A percentile compares a stretch with the other conserved stretches of the same genome.
Evolutionary conservation across 768 basidiomycete genomes (phyloP).

Genomic region (Serendipita sp.): DNA sequence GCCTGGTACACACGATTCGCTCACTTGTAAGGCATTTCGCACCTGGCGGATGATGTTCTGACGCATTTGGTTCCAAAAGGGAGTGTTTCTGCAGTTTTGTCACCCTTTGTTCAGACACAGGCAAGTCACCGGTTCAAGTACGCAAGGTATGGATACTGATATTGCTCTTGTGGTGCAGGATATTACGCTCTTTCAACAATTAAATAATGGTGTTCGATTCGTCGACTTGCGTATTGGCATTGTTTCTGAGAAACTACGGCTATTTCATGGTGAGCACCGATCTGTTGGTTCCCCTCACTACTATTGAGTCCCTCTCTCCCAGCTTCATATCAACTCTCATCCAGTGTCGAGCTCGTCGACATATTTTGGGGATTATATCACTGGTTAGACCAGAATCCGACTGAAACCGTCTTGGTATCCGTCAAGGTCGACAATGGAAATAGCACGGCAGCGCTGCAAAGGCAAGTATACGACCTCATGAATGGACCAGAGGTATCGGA

Average conservation of each 20-base stretch:
- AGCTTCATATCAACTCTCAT: slow-evolving; percentile 25
- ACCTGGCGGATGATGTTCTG: not conserved
- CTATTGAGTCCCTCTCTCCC: not conserved
- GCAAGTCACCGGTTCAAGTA: not conserved
- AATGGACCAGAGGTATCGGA: slow-evolving; percentile 23
- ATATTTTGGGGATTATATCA: slow-evolving; percentile 35
- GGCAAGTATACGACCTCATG: slow-evolving; percentile 26
- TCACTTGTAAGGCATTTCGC: slow-evolving; percentile 18
- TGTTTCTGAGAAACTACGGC: slow-evolving; percentile 8
- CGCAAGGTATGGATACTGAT: not conserved
- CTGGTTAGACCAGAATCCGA: slow-evolving; percentile 36
- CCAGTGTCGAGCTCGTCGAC: slow-evolving; percentile 31
- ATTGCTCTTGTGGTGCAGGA: slow-evolving; percentile 4
- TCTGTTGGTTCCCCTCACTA: not conserved
- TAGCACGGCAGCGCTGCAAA: slow-evolving; percentile 28
- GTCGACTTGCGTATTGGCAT: slow-evolving; percentile 14
- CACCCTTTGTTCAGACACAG: not conserved
- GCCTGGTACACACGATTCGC: slow-evolving; percentile 36
- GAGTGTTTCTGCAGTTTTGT: not conserved
- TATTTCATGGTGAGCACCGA: slow-evolving; percentile 11
- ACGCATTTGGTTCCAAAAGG: slow-evolving; percentile 10
- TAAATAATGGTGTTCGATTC: slow-evolving; percentile 14
- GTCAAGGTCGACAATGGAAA: slow-evolving; percentile 33
- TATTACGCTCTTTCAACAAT: slow-evolving; percentile 11
- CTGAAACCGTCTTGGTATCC: slow-evolving; percentile 34